Evolutionary conservation across 768 basidiomycete genomes (phyloP).

Genomic region (Russula brevipes): DNA sequence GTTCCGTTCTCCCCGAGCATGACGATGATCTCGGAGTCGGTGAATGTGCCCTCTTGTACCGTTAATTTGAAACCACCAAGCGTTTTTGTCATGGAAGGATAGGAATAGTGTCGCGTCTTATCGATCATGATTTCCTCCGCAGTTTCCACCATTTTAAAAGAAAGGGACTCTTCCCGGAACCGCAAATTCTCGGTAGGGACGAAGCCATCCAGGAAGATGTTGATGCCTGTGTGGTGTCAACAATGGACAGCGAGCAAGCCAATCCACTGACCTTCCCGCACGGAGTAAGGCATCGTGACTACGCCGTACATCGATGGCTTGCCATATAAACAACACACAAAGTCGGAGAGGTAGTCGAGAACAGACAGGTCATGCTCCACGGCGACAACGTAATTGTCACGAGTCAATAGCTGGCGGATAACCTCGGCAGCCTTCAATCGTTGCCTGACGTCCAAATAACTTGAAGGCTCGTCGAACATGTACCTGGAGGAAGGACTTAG

Average conservation of each 20-base stretch:
- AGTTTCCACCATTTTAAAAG: constrained; percentile 97
- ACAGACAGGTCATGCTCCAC: constrained; percentile 99
- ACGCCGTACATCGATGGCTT: constrained; percentile 98
- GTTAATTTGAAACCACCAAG: constrained; percentile 93
- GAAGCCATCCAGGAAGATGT: constrained; percentile 98
- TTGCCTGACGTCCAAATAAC: constrained; percentile 95
- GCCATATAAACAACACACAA: constrained; percentile 95
- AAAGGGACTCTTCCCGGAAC: constrained; percentile 91
- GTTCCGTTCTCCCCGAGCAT: constrained; percentile 99
- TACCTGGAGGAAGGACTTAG: constrained; percentile 38
- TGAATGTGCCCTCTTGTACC: constrained; percentile 84
- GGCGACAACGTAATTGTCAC: constrained; percentile 89
- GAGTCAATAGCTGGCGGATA: constrained; percentile 78
- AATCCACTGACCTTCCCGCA: constrained; percentile 75
- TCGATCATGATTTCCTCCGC: constrained; percentile 85
- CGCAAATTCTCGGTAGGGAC: constrained; percentile 98
- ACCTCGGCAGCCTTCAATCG: constrained; percentile 92
- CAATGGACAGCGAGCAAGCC: not conserved
- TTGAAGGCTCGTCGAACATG: constrained; percentile 99
- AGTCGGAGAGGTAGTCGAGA: constrained; percentile 97
- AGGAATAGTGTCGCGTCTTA: constrained; percentile 85
- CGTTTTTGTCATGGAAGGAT: constrained; percentile 97
- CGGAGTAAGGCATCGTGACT: constrained; percentile 97
- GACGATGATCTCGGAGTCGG: constrained; percentile 99
- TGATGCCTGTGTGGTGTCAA: constrained; percentile 63